Evolutionary conservation across 805 yeast genomes (phyloP), one percentile per base, ranked within the genome.

Genomic region (Barnettozyma salicaria): DNA sequence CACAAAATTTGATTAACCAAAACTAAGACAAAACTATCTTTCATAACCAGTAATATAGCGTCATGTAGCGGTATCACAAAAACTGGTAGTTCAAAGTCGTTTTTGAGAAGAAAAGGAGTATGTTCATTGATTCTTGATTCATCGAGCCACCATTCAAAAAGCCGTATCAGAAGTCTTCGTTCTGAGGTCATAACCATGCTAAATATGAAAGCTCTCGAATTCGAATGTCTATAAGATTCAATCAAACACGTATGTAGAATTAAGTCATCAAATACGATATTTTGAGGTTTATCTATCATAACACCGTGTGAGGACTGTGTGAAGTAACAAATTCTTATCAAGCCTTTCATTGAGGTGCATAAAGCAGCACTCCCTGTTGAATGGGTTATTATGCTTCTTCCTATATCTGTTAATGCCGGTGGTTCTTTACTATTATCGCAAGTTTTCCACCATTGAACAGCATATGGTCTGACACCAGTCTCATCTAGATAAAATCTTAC

Each of bases 381-480:
- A 39, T 70, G 73, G 0, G 70, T 49, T 1, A 49, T 27, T 14
- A 70, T 43, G 4, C 54, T 47, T 21, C 41, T 44, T 5, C 61
- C 60, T 26, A 46, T 41, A 16, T 52, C 55, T 2, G 27, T 7
- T 47, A 45, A 22, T 42, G 49, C 19, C 39, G 45, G 30, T 50
- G 40, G 19, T 51, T 54, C 16, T 37, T 25, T 17, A 31, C 25
- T 30, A 23, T 14, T 21, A 4, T 25, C 19, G 36, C 43, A 27
- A 50, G 50, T 23, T 52, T 43, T 62, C 76, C 76, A 71, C 75
- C 74, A 70, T 43, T 71, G 76, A 0, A 70, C 72, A 8, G 67
- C 65, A 42, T 63, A 67, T 1, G 76, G 76, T 22, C 32, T 46
- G 1, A 48, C 22, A 5, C n/a, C 24, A 19, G 30, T 38, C 5